phyloP scores from a whole-genome alignment of 2,329 filamentous ascomycete genomes.

The Emmonsiellopsis sp. region DNA sequence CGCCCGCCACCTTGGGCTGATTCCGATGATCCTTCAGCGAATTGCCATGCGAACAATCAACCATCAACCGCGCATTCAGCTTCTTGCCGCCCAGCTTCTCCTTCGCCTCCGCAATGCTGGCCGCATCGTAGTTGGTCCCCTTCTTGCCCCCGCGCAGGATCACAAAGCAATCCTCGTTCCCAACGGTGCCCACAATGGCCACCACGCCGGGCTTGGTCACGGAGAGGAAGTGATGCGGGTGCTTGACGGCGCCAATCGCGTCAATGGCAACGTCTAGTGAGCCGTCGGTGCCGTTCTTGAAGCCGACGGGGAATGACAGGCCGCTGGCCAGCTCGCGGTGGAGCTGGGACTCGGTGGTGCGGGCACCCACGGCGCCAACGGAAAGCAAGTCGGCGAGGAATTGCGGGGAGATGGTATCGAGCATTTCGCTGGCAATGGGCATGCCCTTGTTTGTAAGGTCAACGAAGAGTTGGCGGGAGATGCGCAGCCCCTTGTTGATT shows the following conservation, averaged over 20 bases:
- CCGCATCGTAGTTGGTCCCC: constrained; percentile 86
- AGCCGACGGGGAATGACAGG: constrained; percentile 92
- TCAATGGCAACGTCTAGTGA: constrained; percentile 84
- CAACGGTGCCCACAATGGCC: constrained; percentile 85
- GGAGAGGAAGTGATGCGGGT: constrained; percentile 93
- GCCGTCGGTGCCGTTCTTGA: constrained; percentile 99
- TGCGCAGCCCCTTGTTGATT: constrained; percentile 92
- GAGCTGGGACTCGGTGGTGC: constrained; percentile 91
- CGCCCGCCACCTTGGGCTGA: constrained; percentile 84
- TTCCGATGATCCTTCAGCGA: constrained; percentile 94
- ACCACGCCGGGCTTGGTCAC: constrained; percentile 95
- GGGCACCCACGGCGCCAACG: constrained; percentile 86
- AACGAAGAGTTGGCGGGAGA: constrained; percentile 83
- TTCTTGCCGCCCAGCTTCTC: constrained; percentile 65
- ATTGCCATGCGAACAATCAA: constrained; percentile 97
- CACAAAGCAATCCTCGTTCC: constrained; percentile 95
- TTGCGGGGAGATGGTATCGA: constrained; percentile 96
- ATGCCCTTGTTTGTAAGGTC: constrained; percentile 87
- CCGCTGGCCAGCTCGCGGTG: constrained; percentile 92
- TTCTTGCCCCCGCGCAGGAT: constrained; percentile 87
- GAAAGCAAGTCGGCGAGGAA: constrained; percentile 89
- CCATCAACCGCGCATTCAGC: constrained; percentile 73
- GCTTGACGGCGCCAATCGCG: constrained; percentile 83
- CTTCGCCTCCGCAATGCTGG: constrained; percentile 78
- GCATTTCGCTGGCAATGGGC: constrained; percentile 94